Evolutionary conservation across 371 early-diverging fungal species (phyloP).

Genomic region (Apophysomyces variabilis): DNA sequence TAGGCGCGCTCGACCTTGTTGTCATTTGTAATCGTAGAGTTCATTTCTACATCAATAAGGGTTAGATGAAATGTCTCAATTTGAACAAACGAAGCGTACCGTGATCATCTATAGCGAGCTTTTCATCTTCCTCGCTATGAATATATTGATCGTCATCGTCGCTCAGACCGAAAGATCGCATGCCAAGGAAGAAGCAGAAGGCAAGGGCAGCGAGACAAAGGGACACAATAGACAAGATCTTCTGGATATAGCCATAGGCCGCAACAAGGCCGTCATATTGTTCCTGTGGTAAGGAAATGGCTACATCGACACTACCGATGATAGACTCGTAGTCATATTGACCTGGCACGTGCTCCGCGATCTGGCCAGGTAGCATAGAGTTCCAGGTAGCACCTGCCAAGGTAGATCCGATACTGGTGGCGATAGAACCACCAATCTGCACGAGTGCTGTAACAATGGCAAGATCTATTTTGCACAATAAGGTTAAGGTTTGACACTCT

Average conservation of each 20-base stretch:
- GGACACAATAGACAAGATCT: constrained; percentile 41
- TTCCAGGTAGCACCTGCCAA: constrained; percentile 56
- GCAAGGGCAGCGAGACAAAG: constrained; percentile 27
- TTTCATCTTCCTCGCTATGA: neutral
- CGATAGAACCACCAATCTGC: constrained; percentile 42
- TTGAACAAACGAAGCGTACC: neutral
- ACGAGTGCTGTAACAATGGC: constrained; percentile 47
- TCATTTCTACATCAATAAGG: neutral
- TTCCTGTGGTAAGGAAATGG: constrained; percentile 23
- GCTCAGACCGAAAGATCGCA: constrained; percentile 23
- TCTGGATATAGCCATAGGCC: constrained; percentile 35
- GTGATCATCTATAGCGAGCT: neutral
- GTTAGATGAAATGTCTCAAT: neutral
- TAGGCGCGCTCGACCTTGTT: neutral
- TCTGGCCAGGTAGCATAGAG: constrained; percentile 37
- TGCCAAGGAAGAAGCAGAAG: constrained; percentile 17
- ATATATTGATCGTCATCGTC: constrained; percentile 12
- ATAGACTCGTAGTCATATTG: constrained; percentile 29
- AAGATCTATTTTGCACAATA: constrained; percentile 25
- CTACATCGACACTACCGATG: constrained; percentile 20
- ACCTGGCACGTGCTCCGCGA: constrained; percentile 40
- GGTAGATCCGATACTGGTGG: constrained; percentile 47
- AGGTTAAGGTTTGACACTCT: too few species aligned
- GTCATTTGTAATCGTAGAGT: neutral
- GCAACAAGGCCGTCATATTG: constrained; percentile 20